Conservation (phyloP, 306 rosid genomes). For the Trichosanthes truncata region DNA sequence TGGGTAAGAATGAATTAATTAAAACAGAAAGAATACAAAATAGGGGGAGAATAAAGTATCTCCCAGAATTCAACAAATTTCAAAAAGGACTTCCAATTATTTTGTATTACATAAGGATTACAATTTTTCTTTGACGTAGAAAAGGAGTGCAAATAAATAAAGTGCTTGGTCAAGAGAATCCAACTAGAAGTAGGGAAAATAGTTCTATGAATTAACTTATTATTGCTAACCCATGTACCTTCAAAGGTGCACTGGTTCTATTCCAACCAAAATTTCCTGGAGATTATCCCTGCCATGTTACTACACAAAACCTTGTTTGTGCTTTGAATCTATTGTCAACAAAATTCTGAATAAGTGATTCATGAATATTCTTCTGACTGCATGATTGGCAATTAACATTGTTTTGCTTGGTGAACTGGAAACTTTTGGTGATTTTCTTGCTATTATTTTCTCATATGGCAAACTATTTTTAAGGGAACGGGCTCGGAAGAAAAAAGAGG, state of each 20-base stretch:
- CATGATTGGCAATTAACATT: neutral
- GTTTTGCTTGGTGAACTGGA: neutral
- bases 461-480: constrained; percentile 54
- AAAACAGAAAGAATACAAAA: neutral
- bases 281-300: neutral
- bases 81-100: neutral
- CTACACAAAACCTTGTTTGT: neutral
- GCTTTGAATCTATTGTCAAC: neutral
- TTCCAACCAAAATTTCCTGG: neutral
- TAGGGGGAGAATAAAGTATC: neutral
- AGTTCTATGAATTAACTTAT: neutral
- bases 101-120: neutral
- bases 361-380: neutral
- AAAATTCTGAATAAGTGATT: neutral
- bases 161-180: neutral
- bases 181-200: neutral
- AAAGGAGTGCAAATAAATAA: neutral
- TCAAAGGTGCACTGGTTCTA: neutral
- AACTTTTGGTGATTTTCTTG: constrained; percentile 1
- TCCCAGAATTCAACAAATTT: neutral
- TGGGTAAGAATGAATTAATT: neutral
- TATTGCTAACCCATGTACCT: neutral
- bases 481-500: constrained; percentile 99
- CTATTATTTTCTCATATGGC: constrained; percentile 2
- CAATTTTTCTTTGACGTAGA: neutral